phyloP scores from a whole-genome alignment of 169 alveolate genomes.

The Plasmodium reichenowi region DNA sequence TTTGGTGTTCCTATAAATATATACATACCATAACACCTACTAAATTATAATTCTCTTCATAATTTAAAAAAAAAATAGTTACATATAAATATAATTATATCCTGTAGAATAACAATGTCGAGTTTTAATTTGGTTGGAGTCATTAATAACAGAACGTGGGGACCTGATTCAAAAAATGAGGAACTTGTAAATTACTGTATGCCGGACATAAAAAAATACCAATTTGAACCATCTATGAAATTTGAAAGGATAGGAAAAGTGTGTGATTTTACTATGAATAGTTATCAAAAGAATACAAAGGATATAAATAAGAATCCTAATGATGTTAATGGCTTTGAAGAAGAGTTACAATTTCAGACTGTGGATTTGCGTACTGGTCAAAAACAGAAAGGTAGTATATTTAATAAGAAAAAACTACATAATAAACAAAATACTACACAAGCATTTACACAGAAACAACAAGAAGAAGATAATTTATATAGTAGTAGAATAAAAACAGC shows the following conservation, averaged over 20 bases:
- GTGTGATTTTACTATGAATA: slow-evolving; percentile 89
- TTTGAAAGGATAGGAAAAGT: slow-evolving; percentile 86
- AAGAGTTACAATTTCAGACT: slow-evolving; percentile 87
- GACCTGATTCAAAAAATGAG: slow-evolving; percentile 84
- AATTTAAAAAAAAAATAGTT: too few relatives aligned
- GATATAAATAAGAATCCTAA: slow-evolving; percentile 79
- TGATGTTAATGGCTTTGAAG: slow-evolving; percentile 80
- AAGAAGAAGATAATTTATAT: slow-evolving; percentile 86
- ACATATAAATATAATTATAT: too few relatives aligned
- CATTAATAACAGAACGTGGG: slow-evolving; percentile 79
- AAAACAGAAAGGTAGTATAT: slow-evolving; percentile 78
- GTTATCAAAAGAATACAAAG: slow-evolving; percentile 82
- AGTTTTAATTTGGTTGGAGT: slow-evolving; percentile 29
- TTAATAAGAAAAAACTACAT: slow-evolving; percentile 78
- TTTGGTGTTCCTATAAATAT: too few relatives aligned
- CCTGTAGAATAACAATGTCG: slow-evolving; percentile 12
- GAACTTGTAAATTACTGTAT: slow-evolving; percentile 84
- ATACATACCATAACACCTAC: too few relatives aligned
- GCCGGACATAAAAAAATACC: slow-evolving; percentile 83
- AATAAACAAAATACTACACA: slow-evolving; percentile 84
- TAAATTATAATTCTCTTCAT: too few relatives aligned
- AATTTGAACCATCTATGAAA: slow-evolving; percentile 89
- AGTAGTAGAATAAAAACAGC: slow-evolving; percentile 84
- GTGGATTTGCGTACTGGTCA: slow-evolving; percentile 83
- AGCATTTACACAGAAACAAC: slow-evolving; percentile 87